These are phyloP conservation scores for Maudiozyma turicensis DNA, from an alignment of 805 yeast genomes.

Conservation along the genomic window DNA sequence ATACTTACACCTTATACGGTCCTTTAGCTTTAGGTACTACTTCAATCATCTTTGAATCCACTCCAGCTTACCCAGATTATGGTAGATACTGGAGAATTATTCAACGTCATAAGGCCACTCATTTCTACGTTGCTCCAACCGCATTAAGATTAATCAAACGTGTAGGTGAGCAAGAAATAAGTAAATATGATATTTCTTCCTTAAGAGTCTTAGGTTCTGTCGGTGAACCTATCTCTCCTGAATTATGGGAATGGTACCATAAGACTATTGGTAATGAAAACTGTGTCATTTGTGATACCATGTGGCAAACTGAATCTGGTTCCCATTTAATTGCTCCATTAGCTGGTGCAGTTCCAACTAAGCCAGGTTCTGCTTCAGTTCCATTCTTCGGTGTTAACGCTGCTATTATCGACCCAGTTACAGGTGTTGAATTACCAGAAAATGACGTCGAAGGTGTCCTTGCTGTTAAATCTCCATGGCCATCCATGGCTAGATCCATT, in stretches of 20 bases:
- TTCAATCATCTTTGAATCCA: conserved; percentile 89
- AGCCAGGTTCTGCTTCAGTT: conserved; percentile 94
- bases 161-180: conserved; percentile 80
- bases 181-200: conserved; percentile 72
- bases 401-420: conserved; percentile 83
- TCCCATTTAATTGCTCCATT: conserved; percentile 90
- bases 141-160: conserved; percentile 85
- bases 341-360: conserved; percentile 90
- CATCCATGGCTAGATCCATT: conserved; percentile 96
- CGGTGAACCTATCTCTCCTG: conserved; percentile 98
- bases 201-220: conserved; percentile 91
- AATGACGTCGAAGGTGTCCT: conserved; percentile 94
- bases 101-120: conserved; percentile 81
- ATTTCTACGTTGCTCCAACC: conserved; percentile 97
- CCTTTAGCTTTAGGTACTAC: conserved; percentile 85
- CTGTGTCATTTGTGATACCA: conserved; percentile 89
- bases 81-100: conserved; percentile 96
- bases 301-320: conserved; percentile 99
- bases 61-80: conserved; percentile 93
- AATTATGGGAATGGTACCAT: conserved; percentile 97
- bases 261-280: conserved; percentile 82
- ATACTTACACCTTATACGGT: conserved; percentile 90
- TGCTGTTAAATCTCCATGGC: conserved; percentile 89
- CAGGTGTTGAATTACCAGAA: conserved; percentile 75
- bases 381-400: conserved; percentile 96